Evolutionary conservation across 2,329 filamentous ascomycete genomes (phyloP).

Genomic region (Lachnellula arida): DNA sequence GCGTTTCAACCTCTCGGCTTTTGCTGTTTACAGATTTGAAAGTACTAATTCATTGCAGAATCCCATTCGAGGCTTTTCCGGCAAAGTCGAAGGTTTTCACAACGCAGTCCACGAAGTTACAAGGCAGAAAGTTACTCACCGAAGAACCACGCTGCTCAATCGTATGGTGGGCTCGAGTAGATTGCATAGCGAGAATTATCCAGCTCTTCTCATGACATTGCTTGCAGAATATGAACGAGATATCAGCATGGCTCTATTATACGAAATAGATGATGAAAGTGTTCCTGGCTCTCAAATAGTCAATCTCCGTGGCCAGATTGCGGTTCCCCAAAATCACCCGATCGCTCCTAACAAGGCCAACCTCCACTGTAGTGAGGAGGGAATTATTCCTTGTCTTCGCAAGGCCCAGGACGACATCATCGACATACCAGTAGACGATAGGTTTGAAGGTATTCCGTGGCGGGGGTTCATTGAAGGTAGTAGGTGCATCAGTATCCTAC

Average conservation of each 20-base stretch:
- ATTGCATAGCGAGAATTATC: slow-evolving; percentile 9
- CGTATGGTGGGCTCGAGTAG: slow-evolving; percentile 13
- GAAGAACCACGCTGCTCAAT: slow-evolving; percentile 23
- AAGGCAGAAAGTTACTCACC: slow-evolving; percentile 18
- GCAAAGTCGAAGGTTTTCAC: slow-evolving; percentile 24
- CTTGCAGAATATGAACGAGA: slow-evolving; percentile 23
- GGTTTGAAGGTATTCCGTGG: slow-evolving; percentile 24
- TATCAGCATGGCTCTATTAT: slow-evolving; percentile 27
- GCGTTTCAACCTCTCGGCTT: too few species aligned
- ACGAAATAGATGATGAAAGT: slow-evolving; percentile 23
- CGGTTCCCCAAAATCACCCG: slow-evolving; percentile 20
- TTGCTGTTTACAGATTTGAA: too few species aligned
- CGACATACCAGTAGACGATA: slow-evolving; percentile 19
- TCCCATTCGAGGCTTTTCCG: slow-evolving; percentile 22
- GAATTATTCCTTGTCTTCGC: slow-evolving; percentile 21
- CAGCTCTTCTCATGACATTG: slow-evolving; percentile 17
- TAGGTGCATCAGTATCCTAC: slow-evolving; percentile 21
- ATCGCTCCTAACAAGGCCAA: slow-evolving; percentile 15
- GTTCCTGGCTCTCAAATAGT: slow-evolving; percentile 6
- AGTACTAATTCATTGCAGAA: background rate
- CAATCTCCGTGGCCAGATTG: slow-evolving; percentile 18
- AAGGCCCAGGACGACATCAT: slow-evolving; percentile 17
- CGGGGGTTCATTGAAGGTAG: slow-evolving; percentile 22
- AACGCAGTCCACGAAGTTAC: slow-evolving; percentile 25
- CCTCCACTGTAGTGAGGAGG: slow-evolving; percentile 16